These are phyloP conservation scores for Parmales sp. DNA, from an alignment of 108 stramenopile species.

Conservation along the genomic window DNA sequence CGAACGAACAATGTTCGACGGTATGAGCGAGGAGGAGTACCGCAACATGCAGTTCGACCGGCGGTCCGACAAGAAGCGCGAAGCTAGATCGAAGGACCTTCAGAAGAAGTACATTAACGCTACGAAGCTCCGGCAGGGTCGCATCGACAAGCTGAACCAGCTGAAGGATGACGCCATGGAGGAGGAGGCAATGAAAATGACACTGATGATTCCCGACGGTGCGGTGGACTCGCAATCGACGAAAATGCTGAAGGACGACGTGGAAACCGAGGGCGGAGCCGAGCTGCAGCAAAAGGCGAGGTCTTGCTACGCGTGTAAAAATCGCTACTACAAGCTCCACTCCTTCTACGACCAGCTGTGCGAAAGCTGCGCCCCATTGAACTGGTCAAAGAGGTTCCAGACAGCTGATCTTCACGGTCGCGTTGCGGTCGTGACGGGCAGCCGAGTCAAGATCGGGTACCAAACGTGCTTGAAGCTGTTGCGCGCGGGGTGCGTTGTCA, in stretches of 20 bases:
- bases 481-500: conserved; percentile 55
- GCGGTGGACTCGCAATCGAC: not conserved
- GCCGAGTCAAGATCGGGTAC: conserved; percentile 81
- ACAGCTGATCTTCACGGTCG: conserved; percentile 39
- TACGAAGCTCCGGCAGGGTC: conserved; percentile 49
- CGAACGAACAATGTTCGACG: conserved; percentile 48
- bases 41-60: conserved; percentile 24
- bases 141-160: conserved; percentile 50
- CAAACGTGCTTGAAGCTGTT: conserved; percentile 68
- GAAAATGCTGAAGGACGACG: not conserved
- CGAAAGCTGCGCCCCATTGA: conserved; percentile 65
- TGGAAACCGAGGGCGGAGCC: conserved; percentile 3
- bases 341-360: conserved; percentile 83
- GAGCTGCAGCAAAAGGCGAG: conserved; percentile 53
- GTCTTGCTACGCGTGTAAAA: conserved; percentile 79
- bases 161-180: too few relatives aligned
- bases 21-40: conserved; percentile 40
- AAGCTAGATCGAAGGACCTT: conserved; percentile 9
- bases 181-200: too few relatives aligned
- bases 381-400: conserved; percentile 67
- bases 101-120: conserved; percentile 60
- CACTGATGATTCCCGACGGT: conserved; percentile 13
- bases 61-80: conserved; percentile 21
- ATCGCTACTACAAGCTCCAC: conserved; percentile 63
- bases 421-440: conserved; percentile 71